Evolutionary conservation across 2,329 filamentous ascomycete species (phyloP).

Genomic region (Endothia cerciana): DNA sequence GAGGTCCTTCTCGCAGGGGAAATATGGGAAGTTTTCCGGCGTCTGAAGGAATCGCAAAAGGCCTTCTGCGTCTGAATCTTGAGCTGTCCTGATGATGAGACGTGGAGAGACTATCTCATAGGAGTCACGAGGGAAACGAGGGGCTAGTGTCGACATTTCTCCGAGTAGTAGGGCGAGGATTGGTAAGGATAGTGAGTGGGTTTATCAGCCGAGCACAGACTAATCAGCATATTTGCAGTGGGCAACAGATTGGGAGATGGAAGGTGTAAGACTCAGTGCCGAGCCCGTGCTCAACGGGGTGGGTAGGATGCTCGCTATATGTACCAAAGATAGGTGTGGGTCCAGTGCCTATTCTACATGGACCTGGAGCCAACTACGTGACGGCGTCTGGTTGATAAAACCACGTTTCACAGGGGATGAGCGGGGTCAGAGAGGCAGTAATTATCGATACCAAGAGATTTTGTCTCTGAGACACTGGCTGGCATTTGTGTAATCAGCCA

Average conservation of each 20-base stretch:
- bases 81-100: constrained; percentile 11
- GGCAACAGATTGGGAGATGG: not conserved
- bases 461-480: not conserved
- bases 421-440: not conserved
- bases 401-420: not conserved
- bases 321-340: not conserved
- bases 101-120: constrained; percentile 12
- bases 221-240: too few relatives aligned
- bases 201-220: not conserved
- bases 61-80: constrained; percentile 5
- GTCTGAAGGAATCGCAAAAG: not conserved
- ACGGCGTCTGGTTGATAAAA: too few relatives aligned
- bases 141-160: not conserved
- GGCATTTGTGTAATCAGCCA: not conserved
- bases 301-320: not conserved
- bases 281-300: not conserved
- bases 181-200: not conserved
- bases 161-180: not conserved
- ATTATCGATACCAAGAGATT: not conserved
- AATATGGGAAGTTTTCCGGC: constrained; percentile 6
- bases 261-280: not conserved
- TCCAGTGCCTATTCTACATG: not conserved
- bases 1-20: constrained; percentile 5
- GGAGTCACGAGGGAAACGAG: not conserved
- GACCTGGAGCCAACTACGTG: not conserved